Base-by-base conservation (phyloP, 2,329 filamentous ascomycete genomes). In the Lizonia empirigonia region DNA sequence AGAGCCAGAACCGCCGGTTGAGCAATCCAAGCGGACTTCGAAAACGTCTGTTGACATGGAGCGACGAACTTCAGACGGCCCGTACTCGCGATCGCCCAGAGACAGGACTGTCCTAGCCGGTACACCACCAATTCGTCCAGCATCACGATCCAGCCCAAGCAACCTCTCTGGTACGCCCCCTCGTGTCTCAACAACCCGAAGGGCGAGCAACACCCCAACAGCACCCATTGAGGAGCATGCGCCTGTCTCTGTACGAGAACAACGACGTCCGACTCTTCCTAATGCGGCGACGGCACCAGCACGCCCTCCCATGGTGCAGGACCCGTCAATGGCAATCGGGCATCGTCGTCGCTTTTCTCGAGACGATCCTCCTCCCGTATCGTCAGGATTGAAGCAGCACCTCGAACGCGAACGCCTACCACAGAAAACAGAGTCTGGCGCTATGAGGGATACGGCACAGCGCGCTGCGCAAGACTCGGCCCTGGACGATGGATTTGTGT, bases 401-500 rank as follows among this genome's bases (percentile, higher is more conserved):
- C 68, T 74, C n/a, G 72, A 74, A n/a, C 69, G 70, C 19, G 76
- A 78, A 56, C 64, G 71, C 7, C 67, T 71, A n/a, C 74, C 74
- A 27, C 71, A 71, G 34, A 72, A 77, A 35, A 56, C 62, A 15
- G 73, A 74, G 33, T 65, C 68, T 20, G 69, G 68, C 30, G 71
- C 70, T 7, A 55, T 73, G 53, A 71, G 75, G 26, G 76, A 78
- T 41, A 81, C 81, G 40, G 79, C 80, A 32, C 85, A 88, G 58
- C 80, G 82, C 36, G 88, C 87, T 3, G 91, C 90, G 2, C 90
- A 96, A 64, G 93, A 97, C 58, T 86, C 95, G 39, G 89, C 89
- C 1, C 89, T 96, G 63, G 92, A 96, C 69, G 85, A 93, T 59
- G 94, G 97, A 60, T 99, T 97, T 65, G 93, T 99, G 16, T 81